Evolutionary conservation across 1,284 basidiomycete genomes (phyloP), one percentile per base, ranked within the genome.

Genomic region (Ceratobasidium sp.): DNA sequence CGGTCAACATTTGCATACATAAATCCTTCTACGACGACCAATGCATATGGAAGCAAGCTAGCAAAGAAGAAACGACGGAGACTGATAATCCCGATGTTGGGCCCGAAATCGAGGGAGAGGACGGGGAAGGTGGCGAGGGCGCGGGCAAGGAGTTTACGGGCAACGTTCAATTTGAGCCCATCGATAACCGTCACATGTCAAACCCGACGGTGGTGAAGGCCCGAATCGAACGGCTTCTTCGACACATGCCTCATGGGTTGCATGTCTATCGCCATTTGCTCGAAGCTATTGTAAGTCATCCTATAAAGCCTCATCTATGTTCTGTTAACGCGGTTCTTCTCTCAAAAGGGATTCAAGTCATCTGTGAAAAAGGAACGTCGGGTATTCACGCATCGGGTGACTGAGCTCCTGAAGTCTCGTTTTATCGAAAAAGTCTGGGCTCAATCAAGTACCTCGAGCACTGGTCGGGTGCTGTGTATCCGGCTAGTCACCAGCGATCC

Each of bases 1-100:
- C 90, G 36, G 86, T 87, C 40, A 86, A 93, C 78, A 86, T 89
- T 73, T 87, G 86, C 76, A 87, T 93, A 62, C 91, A 92, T 80
- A 90, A 86, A 77, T 87, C 42, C 7, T 70, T 70, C 44, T 70
- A 64, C 25, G 62, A 60, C 30, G 56, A 70, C 21, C 23, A 59
- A 18, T 70, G 67, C 23, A 23, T 18, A 49, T 70, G 67, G 67
- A 70, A 38, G 14, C 36, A 59, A 21, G 54, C 67, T 2, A 30
- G 18, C 21, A 70, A 51, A 38, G 56, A 48, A 23, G 23, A 28
- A 1, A 51, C 62, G 36, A 16, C 36, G 23, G 71, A 72, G n/a
- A 8, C 5, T 7, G 53, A 33, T 56, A n/a, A 56, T 5, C 30
- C 7, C 11, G 30, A 5, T 36, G 12, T 12, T 25, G 49, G 49